Percentiles rank a stretch among this genome's conserved stretches.
phyloP scores from a whole-genome alignment of 768 basidiomycete species.

The Suillus hirtellus region DNA sequence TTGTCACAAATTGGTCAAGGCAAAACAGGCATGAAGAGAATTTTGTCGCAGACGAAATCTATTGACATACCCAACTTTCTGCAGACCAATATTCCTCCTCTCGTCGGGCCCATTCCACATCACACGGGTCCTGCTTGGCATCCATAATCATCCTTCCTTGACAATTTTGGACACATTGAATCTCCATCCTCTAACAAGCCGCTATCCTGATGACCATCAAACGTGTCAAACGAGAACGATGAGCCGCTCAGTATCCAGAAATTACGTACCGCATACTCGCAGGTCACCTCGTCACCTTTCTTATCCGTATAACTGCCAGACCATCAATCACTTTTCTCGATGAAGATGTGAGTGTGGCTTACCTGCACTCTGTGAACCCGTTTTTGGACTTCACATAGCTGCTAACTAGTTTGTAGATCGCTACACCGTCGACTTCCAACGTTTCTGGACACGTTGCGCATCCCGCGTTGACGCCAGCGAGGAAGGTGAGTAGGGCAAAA shows the following conservation, averaged over 20 bases:
- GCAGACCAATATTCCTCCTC: too few species aligned
- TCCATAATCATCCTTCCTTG: too few species aligned
- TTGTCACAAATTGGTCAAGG: too few species aligned
- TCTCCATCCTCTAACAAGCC: too few species aligned
- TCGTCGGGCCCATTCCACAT: too few species aligned
- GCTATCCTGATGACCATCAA: too few species aligned
- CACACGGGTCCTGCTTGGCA: too few species aligned
- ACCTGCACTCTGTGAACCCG: not conserved
- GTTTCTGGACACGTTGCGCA: not conserved
- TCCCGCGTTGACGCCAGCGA: not conserved
- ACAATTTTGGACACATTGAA: too few species aligned
- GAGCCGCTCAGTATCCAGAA: not conserved
- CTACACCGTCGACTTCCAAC: not conserved
- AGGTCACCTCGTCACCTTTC: not conserved
- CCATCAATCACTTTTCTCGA: not conserved
- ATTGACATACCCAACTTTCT: too few species aligned
- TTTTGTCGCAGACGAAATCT: too few species aligned
- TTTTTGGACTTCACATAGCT: not conserved
- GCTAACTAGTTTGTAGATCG: not conserved
- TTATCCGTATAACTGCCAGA: not conserved
- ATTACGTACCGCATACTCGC: not conserved
- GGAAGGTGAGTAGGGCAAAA: not conserved
- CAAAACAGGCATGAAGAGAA: too few species aligned
- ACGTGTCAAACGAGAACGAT: too few species aligned
- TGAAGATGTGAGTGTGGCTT: not conserved